Base-by-base conservation (phyloP, 495 filamentous ascomycete species). In the Aspergillus baeticus region DNA sequence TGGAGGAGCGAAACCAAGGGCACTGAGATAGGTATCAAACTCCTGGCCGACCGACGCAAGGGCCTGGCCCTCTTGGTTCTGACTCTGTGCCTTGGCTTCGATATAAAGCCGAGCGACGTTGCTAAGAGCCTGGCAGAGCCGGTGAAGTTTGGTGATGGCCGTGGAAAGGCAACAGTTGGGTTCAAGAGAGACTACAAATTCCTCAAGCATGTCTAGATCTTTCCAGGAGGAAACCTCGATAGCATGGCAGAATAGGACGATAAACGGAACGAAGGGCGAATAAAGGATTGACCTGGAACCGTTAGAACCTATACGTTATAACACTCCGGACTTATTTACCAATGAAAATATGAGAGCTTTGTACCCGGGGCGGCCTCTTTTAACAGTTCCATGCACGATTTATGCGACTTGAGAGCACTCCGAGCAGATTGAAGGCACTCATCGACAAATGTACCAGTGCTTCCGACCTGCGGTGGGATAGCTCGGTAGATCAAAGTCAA, bases 221-320 rank as follows among this genome's bases (percentile, higher is more conserved):
- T 67, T 63, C 20, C 62, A 42, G 34, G 68, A 63, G 39, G 67
- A 72, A 10, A 64, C 63, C 62, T 82, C 78, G 54, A 89, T 81
- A 4, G 83, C 76, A 56, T 88, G 79, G 73, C 86, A 87, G 74
- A 89, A 88, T 5, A 89, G 73, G 2, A 88, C 82, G 45, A 87
- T 85, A 63, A 87, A 84, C 0, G 86, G 87, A 35, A 84, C 80
- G 62, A 89, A 88, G 3, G 86, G 87, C 10, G 83, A 77, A 61
- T 84, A 77, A 18, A 89, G 72, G 23, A 89, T 74, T 1, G 81
- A 80, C 84, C 85, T 87, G 38, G 51, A n/a, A 53, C 20, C 13
- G 35, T 62, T 46, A 66, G 55, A 36, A 7, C 31, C 36, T 15
- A 10, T 23, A 6, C 5, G 13, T 17, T 10, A 26, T 13, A 7